Evolutionary conservation across 768 basidiomycete genomes (phyloP), one percentile per base, ranked within the genome.

Genomic region (Mycena galopus): DNA sequence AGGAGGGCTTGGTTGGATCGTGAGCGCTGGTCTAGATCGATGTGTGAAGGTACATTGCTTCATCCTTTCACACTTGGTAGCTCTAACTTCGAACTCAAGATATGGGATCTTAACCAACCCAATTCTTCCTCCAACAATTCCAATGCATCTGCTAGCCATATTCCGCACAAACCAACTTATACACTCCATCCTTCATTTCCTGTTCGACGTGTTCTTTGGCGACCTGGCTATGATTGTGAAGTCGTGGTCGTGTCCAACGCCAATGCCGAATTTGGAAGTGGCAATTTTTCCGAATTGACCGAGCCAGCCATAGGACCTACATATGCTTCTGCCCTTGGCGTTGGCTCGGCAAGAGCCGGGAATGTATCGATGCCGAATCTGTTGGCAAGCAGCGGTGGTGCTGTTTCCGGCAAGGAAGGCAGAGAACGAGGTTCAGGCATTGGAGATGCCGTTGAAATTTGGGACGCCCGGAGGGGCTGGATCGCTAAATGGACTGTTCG

Each of bases 381-480:
- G 32, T 30, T 77, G 75, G 78, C 84, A 70, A 70, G 79, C 75
- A 70, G 79, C 75, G 71, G 77, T 35, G 50, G 53, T 14, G 29
- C 74, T 6, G 56, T 47, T 19, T 47, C 72, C 21, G 58, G 75
- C 3, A 78, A 79, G 44, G 35, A 74, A 25, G 57, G 67, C 29
- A 73, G 78, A 30, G 72, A 71, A 53, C 61, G 56, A 61, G 42
- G 37, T 60, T 65, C 63, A 16, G 69, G 76, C 32, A 42, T 76
- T 3, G 88, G 90, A 3, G 92, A 94, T 76, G 83, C 90, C 0
- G 86, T 95, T 33, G 94, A 96, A 76, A 91, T 96, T 27, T 96
- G 95, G 95, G 95, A 96, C 79, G 93, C 94, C 2, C 86, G 95
- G 65, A 85, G 95, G 57, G 88, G 89, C 0, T 94, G 92, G 88